Evolutionary conservation across 1,284 basidiomycete genomes (phyloP).

Genomic region (Apiotrichum sp.): DNA sequence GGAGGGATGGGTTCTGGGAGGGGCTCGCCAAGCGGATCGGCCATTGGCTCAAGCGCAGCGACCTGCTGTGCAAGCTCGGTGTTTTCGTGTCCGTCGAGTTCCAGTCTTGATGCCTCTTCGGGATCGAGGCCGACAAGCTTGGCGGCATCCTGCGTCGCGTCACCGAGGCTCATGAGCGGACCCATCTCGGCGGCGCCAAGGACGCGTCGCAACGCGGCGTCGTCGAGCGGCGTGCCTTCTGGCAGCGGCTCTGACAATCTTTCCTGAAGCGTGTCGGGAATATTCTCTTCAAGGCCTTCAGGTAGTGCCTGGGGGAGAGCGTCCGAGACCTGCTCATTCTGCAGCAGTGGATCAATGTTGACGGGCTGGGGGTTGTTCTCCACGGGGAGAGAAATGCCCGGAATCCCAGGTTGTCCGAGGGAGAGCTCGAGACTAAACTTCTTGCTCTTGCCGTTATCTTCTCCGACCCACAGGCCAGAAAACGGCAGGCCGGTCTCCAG

Average conservation of each 20-base stretch:
- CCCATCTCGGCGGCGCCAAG: neutral
- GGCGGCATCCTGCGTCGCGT: neutral
- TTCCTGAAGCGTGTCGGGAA: conserved; percentile 5
- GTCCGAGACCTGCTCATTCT: conserved; percentile 5
- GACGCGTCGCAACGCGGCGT: neutral
- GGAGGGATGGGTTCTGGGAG: neutral
- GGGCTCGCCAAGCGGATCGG: neutral
- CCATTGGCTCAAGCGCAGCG: neutral
- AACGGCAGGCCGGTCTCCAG: conserved; percentile 32
- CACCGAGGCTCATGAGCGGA: neutral
- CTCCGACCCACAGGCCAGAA: conserved; percentile 34
- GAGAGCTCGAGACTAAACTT: conserved; percentile 35
- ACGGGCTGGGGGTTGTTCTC: neutral
- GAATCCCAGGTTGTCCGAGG: conserved; percentile 10
- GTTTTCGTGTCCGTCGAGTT: neutral
- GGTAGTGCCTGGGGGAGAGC: conserved; percentile 6
- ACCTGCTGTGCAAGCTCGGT: neutral
- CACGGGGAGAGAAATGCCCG: too few relatives aligned
- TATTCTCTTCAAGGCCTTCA: neutral
- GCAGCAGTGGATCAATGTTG: neutral
- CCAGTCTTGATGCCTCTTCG: neutral
- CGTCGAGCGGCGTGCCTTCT: neutral
- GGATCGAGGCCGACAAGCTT: neutral
- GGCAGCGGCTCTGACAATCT: too few relatives aligned
- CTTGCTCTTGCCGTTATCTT: conserved; percentile 31